Percentiles rank a stretch among this genome's conserved stretches.
These are phyloP conservation scores for Venturia effusa DNA, from an alignment of 2,329 filamentous ascomycete genomes.

Conservation along the genomic window DNA sequence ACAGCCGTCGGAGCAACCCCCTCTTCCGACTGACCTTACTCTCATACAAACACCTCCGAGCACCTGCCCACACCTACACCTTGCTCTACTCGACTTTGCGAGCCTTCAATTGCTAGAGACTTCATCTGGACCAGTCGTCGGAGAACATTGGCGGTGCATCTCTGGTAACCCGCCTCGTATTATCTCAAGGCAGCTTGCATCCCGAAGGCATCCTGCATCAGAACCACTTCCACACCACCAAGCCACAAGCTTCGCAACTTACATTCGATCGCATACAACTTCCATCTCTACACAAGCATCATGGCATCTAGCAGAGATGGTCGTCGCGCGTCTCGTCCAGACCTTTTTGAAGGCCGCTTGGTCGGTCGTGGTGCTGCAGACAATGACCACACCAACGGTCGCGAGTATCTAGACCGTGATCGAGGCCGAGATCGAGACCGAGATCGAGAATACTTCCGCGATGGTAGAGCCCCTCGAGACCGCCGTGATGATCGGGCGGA, in stretches of 20 bases:
- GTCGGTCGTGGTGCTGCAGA: not conserved
- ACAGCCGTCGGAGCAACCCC: not conserved
- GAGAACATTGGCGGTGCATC: not conserved
- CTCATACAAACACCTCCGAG: not conserved
- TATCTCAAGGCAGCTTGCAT: not conserved
- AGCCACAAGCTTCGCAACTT: not conserved
- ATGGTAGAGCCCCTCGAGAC: conserved; percentile 40
- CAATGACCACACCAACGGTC: not conserved
- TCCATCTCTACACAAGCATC: not conserved
- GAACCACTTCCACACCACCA: not conserved
- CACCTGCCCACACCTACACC: not conserved
- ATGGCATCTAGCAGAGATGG: conserved; percentile 9
- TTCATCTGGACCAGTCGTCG: not conserved
- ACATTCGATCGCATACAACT: not conserved
- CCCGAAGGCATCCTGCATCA: not conserved
- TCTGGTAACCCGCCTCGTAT: not conserved
- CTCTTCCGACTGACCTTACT: not conserved
- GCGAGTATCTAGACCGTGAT: conserved; percentile 16
- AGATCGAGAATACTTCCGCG: conserved; percentile 19
- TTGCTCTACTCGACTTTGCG: not conserved
- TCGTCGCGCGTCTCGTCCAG: conserved; percentile 16
- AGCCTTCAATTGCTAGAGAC: not conserved
- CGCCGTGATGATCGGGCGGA: conserved; percentile 20
- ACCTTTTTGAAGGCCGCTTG: conserved; percentile 3
- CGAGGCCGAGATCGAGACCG: conserved; percentile 19